These are phyloP conservation scores for Ascosphaera aggregata DNA, from an alignment of 2,329 filamentous ascomycete species.

Conservation along the genomic window DNA sequence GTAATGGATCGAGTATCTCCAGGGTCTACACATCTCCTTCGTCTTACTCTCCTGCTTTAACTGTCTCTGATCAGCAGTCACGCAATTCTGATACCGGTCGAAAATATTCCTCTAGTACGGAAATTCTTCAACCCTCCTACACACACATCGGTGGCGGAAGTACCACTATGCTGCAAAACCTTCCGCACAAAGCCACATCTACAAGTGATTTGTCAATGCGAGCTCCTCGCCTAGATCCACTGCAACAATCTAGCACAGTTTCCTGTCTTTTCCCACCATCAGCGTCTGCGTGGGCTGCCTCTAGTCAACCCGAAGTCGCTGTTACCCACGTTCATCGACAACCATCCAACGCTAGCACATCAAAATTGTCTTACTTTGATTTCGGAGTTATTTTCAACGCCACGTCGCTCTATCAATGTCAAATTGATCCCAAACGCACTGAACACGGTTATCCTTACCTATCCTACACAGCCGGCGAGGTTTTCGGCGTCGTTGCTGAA, in stretches of 20 bases:
- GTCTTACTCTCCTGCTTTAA: not conserved
- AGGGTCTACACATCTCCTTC: not conserved
- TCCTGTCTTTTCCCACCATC: conserved; percentile 4
- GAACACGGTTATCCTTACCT: conserved; percentile 93
- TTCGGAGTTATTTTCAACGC: conserved; percentile 65
- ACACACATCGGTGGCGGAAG: not conserved
- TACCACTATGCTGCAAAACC: not conserved
- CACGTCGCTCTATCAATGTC: conserved; percentile 89
- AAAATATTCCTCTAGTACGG: not conserved
- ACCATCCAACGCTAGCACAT: not conserved
- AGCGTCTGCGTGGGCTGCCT: conserved; percentile 6
- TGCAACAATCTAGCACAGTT: conserved; percentile 1
- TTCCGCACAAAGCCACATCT: not conserved
- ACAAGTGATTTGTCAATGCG: conserved; percentile 8
- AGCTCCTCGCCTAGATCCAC: conserved; percentile 23
- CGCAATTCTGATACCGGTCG: not conserved
- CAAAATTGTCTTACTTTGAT: not conserved
- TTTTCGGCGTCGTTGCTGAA: conserved; percentile 81
- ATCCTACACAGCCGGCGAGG: conserved; percentile 86
- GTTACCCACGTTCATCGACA: not conserved
- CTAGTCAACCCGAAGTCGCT: not conserved
- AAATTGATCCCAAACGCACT: conserved; percentile 74
- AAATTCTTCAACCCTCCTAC: not conserved
- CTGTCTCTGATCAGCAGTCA: not conserved
- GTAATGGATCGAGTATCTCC: not conserved